Evolutionary conservation across 768 basidiomycete species (phyloP), one percentile per base, ranked within the genome.

Genomic region (Chalciporus sphaerocephalus): DNA sequence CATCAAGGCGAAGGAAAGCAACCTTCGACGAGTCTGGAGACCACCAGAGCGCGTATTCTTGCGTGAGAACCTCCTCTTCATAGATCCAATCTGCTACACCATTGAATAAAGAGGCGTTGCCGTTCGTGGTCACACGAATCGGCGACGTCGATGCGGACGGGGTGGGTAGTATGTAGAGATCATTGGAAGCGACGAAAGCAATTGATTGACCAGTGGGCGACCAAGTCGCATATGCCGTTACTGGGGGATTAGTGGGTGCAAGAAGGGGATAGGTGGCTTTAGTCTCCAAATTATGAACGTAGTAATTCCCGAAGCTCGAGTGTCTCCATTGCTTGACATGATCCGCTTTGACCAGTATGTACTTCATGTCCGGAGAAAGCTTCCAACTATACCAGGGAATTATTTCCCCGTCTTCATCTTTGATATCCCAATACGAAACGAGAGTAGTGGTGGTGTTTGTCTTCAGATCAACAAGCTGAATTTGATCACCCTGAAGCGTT

Each of bases 71-170:
- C 61, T 96, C 92, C 60, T 95, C 92, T 63, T 95, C 92, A 64
- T 94, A 94, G 5, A 97, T 95, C 95, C 96, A 98, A 62, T 96
- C 92, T 0, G 92, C 90, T 2, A 96, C 87, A 6, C 96, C 96
- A 57, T 97, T 83, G 73, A 98, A 96, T 13, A 94, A 73, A 0
- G 87, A 85, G 0, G 80, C 75, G 41, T 85, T 88, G 0, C 96
- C 96, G 12, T 83, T 79, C 1, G 73, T 69, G 2, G 95, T 99
- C 9, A 98, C 74, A 9, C 85, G 83, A 40, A 94, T 84, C 9
- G 83, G 70, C 12, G 69, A 53, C 2, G 72, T 60, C 3, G 68
- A 62, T 7, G 67, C 55, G 17, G 75, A 70, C 1, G 83, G 79
- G 32, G 78, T 76, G 4, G 85, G 75, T 16, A 91, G 67, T 39